Evolutionary conservation across 2,329 filamentous ascomycete species (phyloP).

Genomic region (Hymenoscyphus scutula): DNA sequence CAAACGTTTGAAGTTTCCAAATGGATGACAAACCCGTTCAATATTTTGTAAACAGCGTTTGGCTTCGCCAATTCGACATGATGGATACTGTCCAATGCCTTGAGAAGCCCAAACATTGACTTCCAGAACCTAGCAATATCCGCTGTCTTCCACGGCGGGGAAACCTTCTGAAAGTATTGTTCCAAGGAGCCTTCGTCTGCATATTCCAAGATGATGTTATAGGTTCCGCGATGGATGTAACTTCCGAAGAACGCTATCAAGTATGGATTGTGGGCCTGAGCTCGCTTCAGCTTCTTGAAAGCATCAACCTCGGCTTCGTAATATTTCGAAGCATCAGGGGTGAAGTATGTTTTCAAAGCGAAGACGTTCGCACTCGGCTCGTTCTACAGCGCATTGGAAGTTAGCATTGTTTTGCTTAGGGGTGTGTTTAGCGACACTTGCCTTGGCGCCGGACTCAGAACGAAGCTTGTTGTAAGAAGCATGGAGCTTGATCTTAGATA

Average conservation of each 20-base stretch:
- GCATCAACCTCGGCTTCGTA: conserved; percentile 26
- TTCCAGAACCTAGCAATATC: conserved; percentile 32
- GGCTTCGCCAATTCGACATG: neutral
- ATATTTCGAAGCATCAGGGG: conserved; percentile 18
- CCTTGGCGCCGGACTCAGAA: neutral
- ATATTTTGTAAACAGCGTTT: conserved; percentile 25
- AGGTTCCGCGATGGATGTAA: conserved; percentile 25
- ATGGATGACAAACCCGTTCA: conserved; percentile 4
- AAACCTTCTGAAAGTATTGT: conserved; percentile 28
- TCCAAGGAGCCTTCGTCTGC: conserved; percentile 35
- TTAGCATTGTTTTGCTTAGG: neutral
- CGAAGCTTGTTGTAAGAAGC: conserved; percentile 23
- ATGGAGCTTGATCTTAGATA: neutral
- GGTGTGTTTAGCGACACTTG: too few relatives aligned
- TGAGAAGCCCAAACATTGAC: conserved; percentile 1
- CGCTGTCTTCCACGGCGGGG: conserved; percentile 13
- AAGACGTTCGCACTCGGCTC: conserved; percentile 16
- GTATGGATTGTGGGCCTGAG: conserved; percentile 1
- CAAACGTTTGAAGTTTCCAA: neutral
- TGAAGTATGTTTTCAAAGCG: conserved; percentile 28
- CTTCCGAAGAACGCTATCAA: conserved; percentile 27
- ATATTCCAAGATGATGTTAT: conserved; percentile 36
- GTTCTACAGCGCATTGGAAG: neutral
- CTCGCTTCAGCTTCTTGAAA: conserved; percentile 15
- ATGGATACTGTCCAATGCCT: conserved; percentile 3